These are phyloP conservation scores for Geotrichum restrictum DNA, from an alignment of 1,139 yeast genomes.

Conservation along the genomic window DNA sequence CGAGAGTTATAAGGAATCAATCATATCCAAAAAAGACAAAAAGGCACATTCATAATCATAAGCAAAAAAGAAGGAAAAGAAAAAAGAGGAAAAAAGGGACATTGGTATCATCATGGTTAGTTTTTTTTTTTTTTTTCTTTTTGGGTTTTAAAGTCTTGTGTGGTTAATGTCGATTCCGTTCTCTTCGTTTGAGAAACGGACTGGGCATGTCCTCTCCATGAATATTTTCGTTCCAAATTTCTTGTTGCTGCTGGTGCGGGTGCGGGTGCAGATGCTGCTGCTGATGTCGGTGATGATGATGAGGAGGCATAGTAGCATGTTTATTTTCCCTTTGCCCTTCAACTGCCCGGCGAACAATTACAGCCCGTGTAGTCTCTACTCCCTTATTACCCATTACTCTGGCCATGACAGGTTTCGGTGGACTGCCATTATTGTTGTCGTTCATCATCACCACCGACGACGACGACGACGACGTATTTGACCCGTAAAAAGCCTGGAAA, in stretches of 20 bases:
- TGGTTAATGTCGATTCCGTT: neutral
- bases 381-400: conserved; percentile 25
- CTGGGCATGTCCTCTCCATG: conserved; percentile 35
- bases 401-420: conserved; percentile 30
- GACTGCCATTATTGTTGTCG: no score
- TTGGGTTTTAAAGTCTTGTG: no score
- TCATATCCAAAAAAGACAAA: neutral
- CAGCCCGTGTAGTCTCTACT: neutral
- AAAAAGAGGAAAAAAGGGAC: neutral
- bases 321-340: neutral
- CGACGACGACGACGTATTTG: neutral
- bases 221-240: conserved; percentile 28
- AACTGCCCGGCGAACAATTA: conserved; percentile 25
- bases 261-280: conserved; percentile 15
- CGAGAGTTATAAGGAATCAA: neutral
- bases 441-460: no score
- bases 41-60: neutral
- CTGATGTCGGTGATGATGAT: neutral
- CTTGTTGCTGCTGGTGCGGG: conserved; percentile 1
- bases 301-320: conserved; percentile 11
- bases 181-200: conserved; percentile 28
- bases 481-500: conserved; percentile 10
- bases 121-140: no score
- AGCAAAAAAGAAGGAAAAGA: neutral
- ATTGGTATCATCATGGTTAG: neutral